These are phyloP conservation scores for Tagetes patula DNA, from an alignment of 129 eudicot genomes.

Conservation along the genomic window DNA sequence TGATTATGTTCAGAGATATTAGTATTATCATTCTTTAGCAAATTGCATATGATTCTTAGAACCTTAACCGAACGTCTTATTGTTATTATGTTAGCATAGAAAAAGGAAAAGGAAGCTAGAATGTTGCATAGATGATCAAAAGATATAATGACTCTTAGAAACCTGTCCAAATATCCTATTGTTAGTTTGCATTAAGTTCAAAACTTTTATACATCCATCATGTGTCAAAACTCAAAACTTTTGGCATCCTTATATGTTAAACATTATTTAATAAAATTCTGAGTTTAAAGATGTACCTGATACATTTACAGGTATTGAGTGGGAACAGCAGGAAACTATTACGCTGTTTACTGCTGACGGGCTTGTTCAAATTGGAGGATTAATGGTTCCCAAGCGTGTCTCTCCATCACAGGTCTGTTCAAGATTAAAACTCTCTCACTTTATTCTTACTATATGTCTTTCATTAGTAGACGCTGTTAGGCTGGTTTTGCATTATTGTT, in stretches of 20 bases:
- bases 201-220: neutral
- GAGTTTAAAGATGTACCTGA: neutral
- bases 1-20: neutral
- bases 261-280: neutral
- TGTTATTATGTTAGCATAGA: too few relatives aligned
- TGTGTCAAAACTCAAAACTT: neutral
- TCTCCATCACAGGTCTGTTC: constrained; percentile 66
- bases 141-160: neutral
- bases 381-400: constrained; percentile 73
- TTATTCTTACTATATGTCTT: neutral
- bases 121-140: too few relatives aligned
- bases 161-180: neutral
- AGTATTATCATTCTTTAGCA: neutral
- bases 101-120: too few relatives aligned
- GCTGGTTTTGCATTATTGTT: constrained; percentile 12
- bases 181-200: constrained; percentile 1
- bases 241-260: neutral
- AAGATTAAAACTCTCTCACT: neutral
- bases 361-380: constrained; percentile 90
- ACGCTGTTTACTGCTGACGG: constrained; percentile 96
- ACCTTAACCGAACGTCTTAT: too few relatives aligned
- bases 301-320: constrained; percentile 53
- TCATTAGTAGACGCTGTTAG: neutral
- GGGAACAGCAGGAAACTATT: constrained; percentile 83
- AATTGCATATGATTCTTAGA: neutral